phyloP scores from a whole-genome alignment of 805 yeast species.

The Crinitomyces ghanaensis region DNA sequence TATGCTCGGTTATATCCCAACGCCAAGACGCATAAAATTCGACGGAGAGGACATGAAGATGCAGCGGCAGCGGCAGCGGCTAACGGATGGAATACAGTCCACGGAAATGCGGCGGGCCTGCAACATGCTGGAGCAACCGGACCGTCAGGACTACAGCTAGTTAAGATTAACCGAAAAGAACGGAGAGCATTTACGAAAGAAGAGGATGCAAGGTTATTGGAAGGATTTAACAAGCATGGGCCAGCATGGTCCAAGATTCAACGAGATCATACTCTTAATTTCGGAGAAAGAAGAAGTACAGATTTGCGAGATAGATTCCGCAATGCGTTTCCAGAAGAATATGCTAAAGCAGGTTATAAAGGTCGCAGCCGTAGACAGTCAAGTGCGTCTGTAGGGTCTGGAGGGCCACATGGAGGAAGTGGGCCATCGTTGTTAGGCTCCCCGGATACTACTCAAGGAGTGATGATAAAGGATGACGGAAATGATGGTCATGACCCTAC shows the following conservation, averaged over 20 bases:
- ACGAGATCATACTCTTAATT: slow-evolving; percentile 28
- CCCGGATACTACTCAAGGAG: too few relatives aligned
- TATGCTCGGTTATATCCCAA: slow-evolving; percentile 34
- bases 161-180: slow-evolving; percentile 34
- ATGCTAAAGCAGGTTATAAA: slow-evolving; percentile 35
- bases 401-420: too few relatives aligned
- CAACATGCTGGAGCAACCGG: slow-evolving; percentile 1
- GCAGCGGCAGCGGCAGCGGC: too few relatives aligned
- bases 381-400: too few relatives aligned
- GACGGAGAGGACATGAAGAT: slow-evolving; percentile 9
- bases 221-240: slow-evolving; percentile 33
- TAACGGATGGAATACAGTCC: too few relatives aligned
- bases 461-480: too few relatives aligned
- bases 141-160: slow-evolving; percentile 15
- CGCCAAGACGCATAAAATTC: slow-evolving; percentile 32
- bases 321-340: slow-evolving; percentile 34
- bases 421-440: too few relatives aligned
- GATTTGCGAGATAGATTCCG: slow-evolving; percentile 35
- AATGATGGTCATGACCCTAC: too few relatives aligned
- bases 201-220: slow-evolving; percentile 31
- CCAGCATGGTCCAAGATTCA: slow-evolving; percentile 37
- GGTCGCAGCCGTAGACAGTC: too few relatives aligned
- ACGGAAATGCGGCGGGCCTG: too few relatives aligned
- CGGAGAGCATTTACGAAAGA: slow-evolving; percentile 32
- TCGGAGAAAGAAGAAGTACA: slow-evolving; percentile 31